Base-by-base conservation (phyloP, 495 filamentous ascomycete genomes). In the Penicillium paxilli region DNA sequence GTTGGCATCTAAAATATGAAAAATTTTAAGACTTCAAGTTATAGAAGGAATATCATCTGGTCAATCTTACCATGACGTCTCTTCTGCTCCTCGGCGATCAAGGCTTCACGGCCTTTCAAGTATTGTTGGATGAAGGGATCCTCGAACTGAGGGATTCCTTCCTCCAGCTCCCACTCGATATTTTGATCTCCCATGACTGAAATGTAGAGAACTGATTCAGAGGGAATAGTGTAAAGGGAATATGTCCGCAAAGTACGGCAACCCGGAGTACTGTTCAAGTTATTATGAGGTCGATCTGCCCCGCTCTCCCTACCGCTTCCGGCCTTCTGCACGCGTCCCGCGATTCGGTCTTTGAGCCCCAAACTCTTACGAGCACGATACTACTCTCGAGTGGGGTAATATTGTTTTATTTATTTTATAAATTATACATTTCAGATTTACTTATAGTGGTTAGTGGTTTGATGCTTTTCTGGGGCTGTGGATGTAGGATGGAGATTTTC, bases 101-200 rank as follows among this genome's bases (percentile, higher is more conserved):
- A 76, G 8, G 87, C 86, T 49, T 86, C 79, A n/a, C 93, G 84
- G 9, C 88, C 87, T 45, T 81, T 65, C 25, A 93, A 76, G 62
- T 95, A 96, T 54, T 89, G 82, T 49, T 88, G 84, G 37, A 96
- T 82, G 64, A 96, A 89, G 0, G 85, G 82, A 57, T 95, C 89
- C 7, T 75, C 71, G n/a, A 73, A 44, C 55, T 80, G 79, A 41
- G 79, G 79, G 10, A 82, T 59, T 1, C 78, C 79, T 55, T 79
- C 74, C 46, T 79, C 74, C 26, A 74, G 49, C 47, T 80, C 77
- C 78, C 78, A 81, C 33, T 67, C 65, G 21, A 56, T 49, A 30
- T 76, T 65, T 17, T 64, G 62, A 16, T 45, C 37, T 22, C 37
- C 57, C 66, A 70, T 73, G 35, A 16, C n/a, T 38, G 4, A 2